Evolutionary conservation across 148 eudicot genomes (phyloP).

Genomic region (Diospyros kaki): DNA sequence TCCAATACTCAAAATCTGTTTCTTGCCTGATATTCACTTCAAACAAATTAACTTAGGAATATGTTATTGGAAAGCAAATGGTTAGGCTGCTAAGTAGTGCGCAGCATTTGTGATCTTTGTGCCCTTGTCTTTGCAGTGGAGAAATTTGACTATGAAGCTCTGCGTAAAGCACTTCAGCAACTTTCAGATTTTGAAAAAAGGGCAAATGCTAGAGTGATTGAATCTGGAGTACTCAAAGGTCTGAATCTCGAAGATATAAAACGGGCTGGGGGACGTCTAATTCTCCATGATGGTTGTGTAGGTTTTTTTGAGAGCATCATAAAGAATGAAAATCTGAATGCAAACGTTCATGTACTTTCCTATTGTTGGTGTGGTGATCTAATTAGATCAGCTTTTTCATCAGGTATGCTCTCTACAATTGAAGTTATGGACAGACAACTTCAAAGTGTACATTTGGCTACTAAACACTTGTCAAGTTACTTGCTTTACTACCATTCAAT

Average conservation of each 20-base stretch:
- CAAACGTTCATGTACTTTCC: conserved; percentile 74
- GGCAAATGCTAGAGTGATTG: conserved; percentile 74
- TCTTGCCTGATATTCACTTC: neutral
- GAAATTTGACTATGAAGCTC: conserved; percentile 43
- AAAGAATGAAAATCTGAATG: conserved; percentile 60
- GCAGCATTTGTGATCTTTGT: neutral
- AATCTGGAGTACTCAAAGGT: conserved; percentile 86
- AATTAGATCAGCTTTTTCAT: conserved; percentile 71
- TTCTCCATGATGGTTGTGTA: conserved; percentile 79
- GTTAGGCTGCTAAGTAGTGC: neutral
- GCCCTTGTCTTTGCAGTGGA: conserved; percentile 38
- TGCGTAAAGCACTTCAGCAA: conserved; percentile 55
- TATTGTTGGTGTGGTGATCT: conserved; percentile 98
- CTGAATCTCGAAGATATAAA: conserved; percentile 75
- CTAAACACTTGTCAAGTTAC: neutral
- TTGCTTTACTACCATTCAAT: conserved; percentile 2
- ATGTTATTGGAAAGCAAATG: neutral
- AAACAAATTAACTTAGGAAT: neutral
- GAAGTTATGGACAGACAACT: neutral
- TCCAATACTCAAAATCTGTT: conserved; percentile 13
- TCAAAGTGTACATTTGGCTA: neutral
- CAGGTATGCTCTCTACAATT: conserved; percentile 44
- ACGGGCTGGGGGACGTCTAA: conserved; percentile 75
- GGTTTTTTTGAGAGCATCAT: conserved; percentile 56
- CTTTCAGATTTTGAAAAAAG: conserved; percentile 76